Evolutionary conservation across 2,329 filamentous ascomycete genomes (phyloP), one percentile per base, ranked within the genome.

Genomic region (Botrytis byssoidea): DNA sequence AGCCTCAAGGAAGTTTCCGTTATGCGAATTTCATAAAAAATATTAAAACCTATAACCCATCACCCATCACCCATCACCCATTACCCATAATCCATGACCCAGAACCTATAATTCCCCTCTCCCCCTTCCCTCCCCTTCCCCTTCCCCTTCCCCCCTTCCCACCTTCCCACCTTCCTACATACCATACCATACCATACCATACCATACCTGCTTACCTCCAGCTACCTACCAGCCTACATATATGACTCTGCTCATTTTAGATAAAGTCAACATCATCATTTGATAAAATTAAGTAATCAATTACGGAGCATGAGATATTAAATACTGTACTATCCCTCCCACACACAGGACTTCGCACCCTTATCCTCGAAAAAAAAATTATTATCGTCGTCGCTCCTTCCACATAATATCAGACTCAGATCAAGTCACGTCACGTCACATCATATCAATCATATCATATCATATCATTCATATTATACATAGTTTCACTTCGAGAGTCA

Each of bases 21-120:
- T 25, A n/a, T 48, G 44, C 44, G 35, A 35, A 48, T 48, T 48
- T 66, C 44, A 66, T 51, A 66, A n/a, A n/a, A 37, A 66, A 66
- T 48, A 10, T 18, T 48, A 18, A 48, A n/a, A 25, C 25, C 51
- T 25, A 55, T 6, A 61, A 61, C 5, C 59, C 59, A 61, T 51
- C 0, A 25, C 22, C 18, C 18, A 46, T 51, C 1, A 44, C 42
- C 42, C 16, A 25, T 25, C 0, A 25, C 22, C 18, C 44, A 22
- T 25, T 0, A 44, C 6, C 42, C 42, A 25, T 3, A n/a, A 14
- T 0, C 40, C 40, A 42, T 4, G 16, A 51, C 25, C 48, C 22
- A 37, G 14, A 61, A 61, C 22, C 44, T 48, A 48, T 48, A 35
- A 48, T 66, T 32, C 25, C 29, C 64, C 64, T 32, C 20, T 29